Conservation (phyloP, 2,329 filamentous ascomycete genomes). For the Podosphaera fusca region DNA sequence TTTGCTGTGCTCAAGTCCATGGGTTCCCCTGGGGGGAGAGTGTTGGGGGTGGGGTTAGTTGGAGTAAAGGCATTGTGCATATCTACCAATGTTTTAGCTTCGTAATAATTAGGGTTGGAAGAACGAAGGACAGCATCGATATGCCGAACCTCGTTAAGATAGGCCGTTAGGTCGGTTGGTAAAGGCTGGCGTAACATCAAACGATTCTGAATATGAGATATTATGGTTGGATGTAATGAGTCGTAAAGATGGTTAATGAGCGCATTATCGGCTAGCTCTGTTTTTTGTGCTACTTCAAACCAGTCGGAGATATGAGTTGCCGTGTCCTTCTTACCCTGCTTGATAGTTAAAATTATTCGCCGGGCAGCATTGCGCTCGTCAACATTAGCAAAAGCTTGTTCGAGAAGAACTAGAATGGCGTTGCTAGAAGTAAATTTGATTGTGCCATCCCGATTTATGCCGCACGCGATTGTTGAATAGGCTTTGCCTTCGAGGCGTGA, state of each 20-base stretch:
- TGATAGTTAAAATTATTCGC: background rate
- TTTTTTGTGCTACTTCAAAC: background rate
- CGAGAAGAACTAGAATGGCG: background rate
- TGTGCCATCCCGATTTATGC: background rate
- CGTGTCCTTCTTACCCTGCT: background rate
- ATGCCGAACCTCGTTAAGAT: background rate
- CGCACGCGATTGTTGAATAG: background rate
- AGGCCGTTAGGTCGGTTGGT: background rate
- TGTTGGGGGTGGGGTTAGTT: background rate
- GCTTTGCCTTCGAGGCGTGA: background rate
- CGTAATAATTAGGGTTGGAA: background rate
- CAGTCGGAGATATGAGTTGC: background rate
- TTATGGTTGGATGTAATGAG: background rate
- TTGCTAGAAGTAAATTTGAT: background rate
- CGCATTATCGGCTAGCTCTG: background rate
- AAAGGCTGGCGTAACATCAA: background rate
- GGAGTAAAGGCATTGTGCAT: background rate
- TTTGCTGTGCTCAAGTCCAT: background rate
- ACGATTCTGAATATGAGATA: background rate
- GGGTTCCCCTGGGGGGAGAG: background rate
- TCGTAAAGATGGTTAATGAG: background rate
- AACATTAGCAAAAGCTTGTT: background rate
- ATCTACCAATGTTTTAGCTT: background rate
- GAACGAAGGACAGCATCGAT: background rate
- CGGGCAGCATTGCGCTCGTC: background rate